Conservation (phyloP, 2,329 filamentous ascomycete species). For the Xylaria sp. region DNA sequence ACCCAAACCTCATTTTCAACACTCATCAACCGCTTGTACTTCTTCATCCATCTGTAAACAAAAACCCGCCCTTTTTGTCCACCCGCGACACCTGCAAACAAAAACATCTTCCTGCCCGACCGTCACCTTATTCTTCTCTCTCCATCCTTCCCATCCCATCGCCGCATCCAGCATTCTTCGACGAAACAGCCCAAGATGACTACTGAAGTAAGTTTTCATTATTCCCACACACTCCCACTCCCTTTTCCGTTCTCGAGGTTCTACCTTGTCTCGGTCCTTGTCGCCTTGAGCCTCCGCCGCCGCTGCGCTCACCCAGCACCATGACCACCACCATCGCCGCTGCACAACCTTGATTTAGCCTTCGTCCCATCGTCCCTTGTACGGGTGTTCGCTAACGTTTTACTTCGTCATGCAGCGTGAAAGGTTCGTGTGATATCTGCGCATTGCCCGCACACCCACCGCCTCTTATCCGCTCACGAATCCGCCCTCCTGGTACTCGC, state of each 20-base stretch:
- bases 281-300: conserved; percentile 20
- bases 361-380: conserved; percentile 12
- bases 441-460: conserved; percentile 15
- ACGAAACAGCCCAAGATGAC: conserved; percentile 34
- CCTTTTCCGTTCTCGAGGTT: conserved; percentile 13
- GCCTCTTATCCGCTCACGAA: conserved; percentile 16
- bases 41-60: conserved; percentile 34
- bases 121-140: conserved; percentile 6
- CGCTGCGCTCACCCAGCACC: conserved; percentile 20
- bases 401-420: conserved; percentile 59
- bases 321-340: too few relatives aligned
- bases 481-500: conserved; percentile 13
- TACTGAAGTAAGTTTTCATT: conserved; percentile 35
- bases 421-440: conserved; percentile 56
- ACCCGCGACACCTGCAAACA: conserved; percentile 23
- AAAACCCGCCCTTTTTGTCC: conserved; percentile 25
- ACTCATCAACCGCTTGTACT: conserved; percentile 19
- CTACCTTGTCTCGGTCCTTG: conserved; percentile 26
- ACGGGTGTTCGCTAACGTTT: conserved; percentile 31
- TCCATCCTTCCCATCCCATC: conserved; percentile 6
- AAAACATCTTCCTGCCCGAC: conserved; percentile 9
- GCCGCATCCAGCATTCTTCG: conserved; percentile 17
- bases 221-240: conserved; percentile 14
- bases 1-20: conserved; percentile 36
- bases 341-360: conserved; percentile 31